phyloP scores from a whole-genome alignment of 108 stramenopile genomes.

The Schizochytrium sp. region DNA sequence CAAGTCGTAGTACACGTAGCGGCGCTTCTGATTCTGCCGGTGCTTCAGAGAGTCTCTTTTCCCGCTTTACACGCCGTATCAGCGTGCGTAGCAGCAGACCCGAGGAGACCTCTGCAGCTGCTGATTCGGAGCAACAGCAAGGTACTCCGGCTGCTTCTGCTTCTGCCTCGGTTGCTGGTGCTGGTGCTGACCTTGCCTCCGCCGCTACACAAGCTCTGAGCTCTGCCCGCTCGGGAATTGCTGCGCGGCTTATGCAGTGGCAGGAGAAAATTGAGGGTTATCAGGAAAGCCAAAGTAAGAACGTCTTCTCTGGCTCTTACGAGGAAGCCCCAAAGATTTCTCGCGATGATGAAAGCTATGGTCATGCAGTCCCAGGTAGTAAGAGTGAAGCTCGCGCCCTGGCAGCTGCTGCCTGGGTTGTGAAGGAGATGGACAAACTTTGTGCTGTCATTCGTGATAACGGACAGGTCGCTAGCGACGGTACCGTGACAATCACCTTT shows the following conservation, averaged over 20 bases:
- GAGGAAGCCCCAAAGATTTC: not conserved
- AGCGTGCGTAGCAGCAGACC: not conserved
- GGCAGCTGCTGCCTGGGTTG: constrained; percentile 51
- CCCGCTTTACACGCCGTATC: not conserved
- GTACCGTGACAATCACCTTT: constrained; percentile 6
- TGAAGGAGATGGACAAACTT: constrained; percentile 45
- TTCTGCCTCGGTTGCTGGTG: not conserved
- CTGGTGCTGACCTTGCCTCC: not conserved
- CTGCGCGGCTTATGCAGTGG: constrained; percentile 46
- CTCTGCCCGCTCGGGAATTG: constrained; percentile 26
- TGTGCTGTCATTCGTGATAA: constrained; percentile 35
- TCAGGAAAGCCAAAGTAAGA: not conserved
- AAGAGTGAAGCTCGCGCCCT: constrained; percentile 54
- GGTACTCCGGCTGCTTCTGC: not conserved
- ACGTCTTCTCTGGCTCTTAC: constrained; percentile 33
- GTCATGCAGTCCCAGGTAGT: constrained; percentile 52
- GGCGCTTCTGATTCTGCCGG: not conserved
- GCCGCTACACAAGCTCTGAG: not conserved
- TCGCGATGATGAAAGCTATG: not conserved
- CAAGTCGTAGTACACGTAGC: too few species aligned
- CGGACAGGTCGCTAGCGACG: constrained; percentile 1
- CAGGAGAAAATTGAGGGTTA: constrained; percentile 28
- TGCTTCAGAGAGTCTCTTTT: not conserved
- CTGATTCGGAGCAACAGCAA: not conserved
- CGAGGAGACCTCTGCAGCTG: not conserved